Conservation (phyloP, 1,284 basidiomycete genomes). For the Gymnopus androsaceus region DNA sequence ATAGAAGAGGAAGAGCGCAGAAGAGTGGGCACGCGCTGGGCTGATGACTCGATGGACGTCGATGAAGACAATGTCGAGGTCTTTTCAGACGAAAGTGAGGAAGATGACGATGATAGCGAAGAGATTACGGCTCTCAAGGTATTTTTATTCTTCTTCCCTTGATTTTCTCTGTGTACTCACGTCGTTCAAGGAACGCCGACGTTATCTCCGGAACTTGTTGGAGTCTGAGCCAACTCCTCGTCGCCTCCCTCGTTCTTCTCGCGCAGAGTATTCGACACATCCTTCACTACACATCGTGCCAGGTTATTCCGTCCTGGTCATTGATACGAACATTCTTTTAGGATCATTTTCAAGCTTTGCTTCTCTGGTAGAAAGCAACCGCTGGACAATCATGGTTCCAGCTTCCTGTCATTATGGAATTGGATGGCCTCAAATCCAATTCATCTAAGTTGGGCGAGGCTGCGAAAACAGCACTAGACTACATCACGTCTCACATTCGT, state of each 20-base stretch:
- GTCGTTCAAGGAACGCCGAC: conserved; percentile 58
- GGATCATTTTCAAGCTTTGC: conserved; percentile 75
- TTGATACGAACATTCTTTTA: conserved; percentile 94
- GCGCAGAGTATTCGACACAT: conserved; percentile 34
- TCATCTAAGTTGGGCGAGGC: conserved; percentile 65
- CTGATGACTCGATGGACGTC: conserved; percentile 70
- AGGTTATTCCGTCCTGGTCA: conserved; percentile 88
- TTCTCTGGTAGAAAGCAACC: conserved; percentile 76
- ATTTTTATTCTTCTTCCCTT: conserved; percentile 22
- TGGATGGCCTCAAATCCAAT: conserved; percentile 85
- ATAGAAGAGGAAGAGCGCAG: conserved; percentile 70
- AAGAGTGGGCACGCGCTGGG: conserved; percentile 59
- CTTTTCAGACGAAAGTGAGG: conserved; percentile 42
- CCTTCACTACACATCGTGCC: conserved; percentile 62
- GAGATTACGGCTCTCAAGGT: conserved; percentile 81
- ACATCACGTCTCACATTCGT: conserved; percentile 77
- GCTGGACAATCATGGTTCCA: conserved; percentile 90
- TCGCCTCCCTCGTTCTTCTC: conserved; percentile 31
- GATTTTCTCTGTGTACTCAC: conserved; percentile 9
- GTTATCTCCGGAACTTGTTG: conserved; percentile 63
- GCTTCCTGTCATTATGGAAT: conserved; percentile 94
- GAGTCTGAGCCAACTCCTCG: conserved; percentile 43
- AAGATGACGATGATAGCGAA: conserved; percentile 68
- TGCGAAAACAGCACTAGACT: conserved; percentile 73
- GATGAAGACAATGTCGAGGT: conserved; percentile 51